Conservation (phyloP, 495 filamentous ascomycete genomes). For the Poronia punctata region DNA sequence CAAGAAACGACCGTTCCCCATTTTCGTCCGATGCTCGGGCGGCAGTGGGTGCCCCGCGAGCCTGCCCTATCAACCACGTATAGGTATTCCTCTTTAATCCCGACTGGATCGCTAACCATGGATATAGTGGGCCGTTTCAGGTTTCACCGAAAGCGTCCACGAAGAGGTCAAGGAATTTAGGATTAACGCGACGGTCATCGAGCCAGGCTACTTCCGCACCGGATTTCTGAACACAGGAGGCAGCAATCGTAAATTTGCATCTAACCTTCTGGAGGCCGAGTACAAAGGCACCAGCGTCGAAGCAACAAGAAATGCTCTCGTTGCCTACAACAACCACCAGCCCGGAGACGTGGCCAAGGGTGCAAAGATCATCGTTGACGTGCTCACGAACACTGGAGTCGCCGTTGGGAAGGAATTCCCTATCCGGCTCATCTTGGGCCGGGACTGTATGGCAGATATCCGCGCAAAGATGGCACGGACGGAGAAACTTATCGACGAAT, state of each 20-base stretch:
- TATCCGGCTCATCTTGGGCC: conserved; percentile 8
- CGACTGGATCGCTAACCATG: conserved; percentile 10
- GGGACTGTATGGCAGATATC: conserved; percentile 10
- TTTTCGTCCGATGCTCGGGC: not conserved
- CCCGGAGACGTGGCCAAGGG: conserved; percentile 29
- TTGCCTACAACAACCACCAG: conserved; percentile 14
- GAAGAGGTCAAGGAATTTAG: conserved; percentile 19
- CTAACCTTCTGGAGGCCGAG: conserved; percentile 5
- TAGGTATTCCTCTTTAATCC: too few species aligned
- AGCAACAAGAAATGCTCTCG: not conserved
- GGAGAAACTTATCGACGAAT: conserved; percentile 12
- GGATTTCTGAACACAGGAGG: conserved; percentile 8
- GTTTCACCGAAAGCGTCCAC: conserved; percentile 17
- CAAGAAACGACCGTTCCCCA: conserved; percentile 10
- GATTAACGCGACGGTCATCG: conserved; percentile 25
- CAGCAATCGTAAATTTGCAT: conserved; percentile 3
- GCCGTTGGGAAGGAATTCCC: conserved; percentile 15
- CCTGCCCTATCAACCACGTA: too few species aligned
- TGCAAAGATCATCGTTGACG: conserved; percentile 26
- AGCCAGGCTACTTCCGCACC: conserved; percentile 27
- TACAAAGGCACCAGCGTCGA: conserved; percentile 9
- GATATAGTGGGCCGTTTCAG: conserved; percentile 16
- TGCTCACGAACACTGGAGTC: conserved; percentile 20
- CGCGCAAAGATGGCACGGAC: conserved; percentile 6
- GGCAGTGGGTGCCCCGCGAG: not conserved